Percentiles rank a stretch among this genome's conserved stretches.
These are phyloP conservation scores for Xylaria sp. DNA, from an alignment of 2,329 filamentous ascomycete species.

Conservation along the genomic window DNA sequence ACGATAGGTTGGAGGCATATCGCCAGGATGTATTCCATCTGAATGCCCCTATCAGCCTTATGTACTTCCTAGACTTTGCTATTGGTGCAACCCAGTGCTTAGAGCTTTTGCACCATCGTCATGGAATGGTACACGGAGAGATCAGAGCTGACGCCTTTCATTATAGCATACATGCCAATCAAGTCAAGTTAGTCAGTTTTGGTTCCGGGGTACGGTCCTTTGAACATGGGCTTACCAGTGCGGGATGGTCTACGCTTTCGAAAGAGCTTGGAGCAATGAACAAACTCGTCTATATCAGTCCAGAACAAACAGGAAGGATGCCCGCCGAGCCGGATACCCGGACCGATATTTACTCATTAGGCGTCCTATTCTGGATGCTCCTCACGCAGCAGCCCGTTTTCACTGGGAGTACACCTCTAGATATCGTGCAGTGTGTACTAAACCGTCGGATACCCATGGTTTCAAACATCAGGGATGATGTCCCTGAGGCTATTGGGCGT, in stretches of 20 bases:
- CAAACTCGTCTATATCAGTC: slow-evolving; percentile 91
- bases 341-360: slow-evolving; percentile 93
- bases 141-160: slow-evolving; percentile 92
- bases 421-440: slow-evolving; percentile 91
- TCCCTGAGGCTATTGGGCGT: slow-evolving; percentile 82
- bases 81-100: slow-evolving; percentile 87
- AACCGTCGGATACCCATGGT: slow-evolving; percentile 81
- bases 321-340: slow-evolving; percentile 90
- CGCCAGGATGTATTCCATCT: slow-evolving; percentile 60
- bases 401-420: slow-evolving; percentile 81
- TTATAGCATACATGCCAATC: slow-evolving; percentile 75
- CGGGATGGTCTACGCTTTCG: slow-evolving; percentile 86
- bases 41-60: slow-evolving; percentile 72
- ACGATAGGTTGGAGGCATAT: slow-evolving; percentile 61
- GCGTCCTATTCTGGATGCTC: slow-evolving; percentile 88
- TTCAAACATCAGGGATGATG: slow-evolving; percentile 80
- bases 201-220: slow-evolving; percentile 89
- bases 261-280: slow-evolving; percentile 87
- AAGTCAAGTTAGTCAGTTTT: slow-evolving; percentile 84
- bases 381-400: slow-evolving; percentile 84
- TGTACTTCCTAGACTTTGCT: slow-evolving; percentile 88
- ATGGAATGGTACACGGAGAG: slow-evolving; percentile 89
- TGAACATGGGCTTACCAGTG: slow-evolving; percentile 86
- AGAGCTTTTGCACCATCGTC: slow-evolving; percentile 89
- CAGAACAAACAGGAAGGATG: slow-evolving; percentile 93